Base-by-base conservation (phyloP, 2,329 filamentous ascomycete species). In the Trichoderma asperellum region DNA sequence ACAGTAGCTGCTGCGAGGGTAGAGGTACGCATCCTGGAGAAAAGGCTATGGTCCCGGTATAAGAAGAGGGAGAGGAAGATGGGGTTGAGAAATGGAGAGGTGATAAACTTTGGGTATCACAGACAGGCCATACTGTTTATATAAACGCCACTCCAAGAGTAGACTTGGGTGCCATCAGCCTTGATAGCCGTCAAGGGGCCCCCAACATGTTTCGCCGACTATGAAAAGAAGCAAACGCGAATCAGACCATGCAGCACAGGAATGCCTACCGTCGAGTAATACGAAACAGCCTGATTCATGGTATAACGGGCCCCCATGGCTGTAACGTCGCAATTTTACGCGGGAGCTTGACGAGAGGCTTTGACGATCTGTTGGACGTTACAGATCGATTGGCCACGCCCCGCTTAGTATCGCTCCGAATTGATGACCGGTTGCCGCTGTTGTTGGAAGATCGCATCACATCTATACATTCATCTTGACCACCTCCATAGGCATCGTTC, bases 1-100 rank as follows among this genome's bases (percentile, higher is more conserved):
- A 72, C 70, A 21, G 71, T 74, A 53, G 73, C 59, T 11, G 71
- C 52, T 2, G 71, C 67, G 53, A 72, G 35, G 21, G 70, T 57
- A 18, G 72, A 37, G 27, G 60, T 43, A 32, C 70, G 72, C 71
- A 73, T 73, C 27, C 53, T 40, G 68, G 49, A 10, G 14, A 8
- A 24, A 56, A 47, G 16, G 11, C n/a, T 34, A n/a, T 29, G 24
- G 18, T 10, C 1, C 16, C n/a, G 24, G 10, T n/a, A 18, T 4
- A 24, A 40, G 24, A 27, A 64, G 11, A 18, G 12, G 5, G 7
- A 21, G 53, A 56, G 2, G 14, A 5, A 21, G 12, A 21, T 6
- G 16, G 29, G 0, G 24, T 16, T 43, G 2, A 27, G 21, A 40
- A 27, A 5, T 8, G 16, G 34, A 37, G 27, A 18, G 34, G 6